Evolutionary conservation across 176 grass and related monocot genomes (phyloP).

Genomic region (Saccharum spontaneum): DNA sequence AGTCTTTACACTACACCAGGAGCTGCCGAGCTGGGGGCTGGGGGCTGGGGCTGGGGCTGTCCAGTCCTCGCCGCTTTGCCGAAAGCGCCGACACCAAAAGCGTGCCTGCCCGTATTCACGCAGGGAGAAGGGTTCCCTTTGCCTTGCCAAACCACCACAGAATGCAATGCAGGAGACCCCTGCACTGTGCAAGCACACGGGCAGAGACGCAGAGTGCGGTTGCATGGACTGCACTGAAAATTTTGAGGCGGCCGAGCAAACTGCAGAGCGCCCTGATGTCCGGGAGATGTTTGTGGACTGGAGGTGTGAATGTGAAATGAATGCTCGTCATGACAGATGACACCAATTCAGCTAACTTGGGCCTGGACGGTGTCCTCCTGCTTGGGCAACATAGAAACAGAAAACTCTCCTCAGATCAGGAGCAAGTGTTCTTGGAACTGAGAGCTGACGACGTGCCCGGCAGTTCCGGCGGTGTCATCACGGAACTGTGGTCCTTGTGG

Average conservation of each 20-base stretch:
- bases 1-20: constrained; percentile 6
- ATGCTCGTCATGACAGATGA: background rate
- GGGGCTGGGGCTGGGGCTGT: too few relatives aligned
- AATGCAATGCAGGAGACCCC: too few relatives aligned
- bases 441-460: background rate
- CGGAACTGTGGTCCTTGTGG: too few relatives aligned
- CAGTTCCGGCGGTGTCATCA: background rate
- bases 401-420: background rate
- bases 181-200: too few relatives aligned
- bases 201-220: too few relatives aligned
- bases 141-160: too few relatives aligned
- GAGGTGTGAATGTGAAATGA: too few relatives aligned
- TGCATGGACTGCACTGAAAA: too few relatives aligned
- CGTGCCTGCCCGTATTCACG: background rate
- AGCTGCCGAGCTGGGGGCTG: background rate
- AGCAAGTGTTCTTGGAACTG: background rate
- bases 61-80: constrained; percentile 26
- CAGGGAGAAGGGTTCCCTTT: too few relatives aligned
- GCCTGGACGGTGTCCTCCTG: background rate
- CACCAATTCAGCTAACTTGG: background rate
- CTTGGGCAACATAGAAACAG: background rate
- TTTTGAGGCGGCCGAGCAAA: too few relatives aligned
- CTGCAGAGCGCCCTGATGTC: too few relatives aligned
- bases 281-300: too few relatives aligned
- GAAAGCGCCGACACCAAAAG: constrained; percentile 27